Evolutionary conservation across 1,139 yeast species (phyloP).

Genomic region (Protomyces inundatus): DNA sequence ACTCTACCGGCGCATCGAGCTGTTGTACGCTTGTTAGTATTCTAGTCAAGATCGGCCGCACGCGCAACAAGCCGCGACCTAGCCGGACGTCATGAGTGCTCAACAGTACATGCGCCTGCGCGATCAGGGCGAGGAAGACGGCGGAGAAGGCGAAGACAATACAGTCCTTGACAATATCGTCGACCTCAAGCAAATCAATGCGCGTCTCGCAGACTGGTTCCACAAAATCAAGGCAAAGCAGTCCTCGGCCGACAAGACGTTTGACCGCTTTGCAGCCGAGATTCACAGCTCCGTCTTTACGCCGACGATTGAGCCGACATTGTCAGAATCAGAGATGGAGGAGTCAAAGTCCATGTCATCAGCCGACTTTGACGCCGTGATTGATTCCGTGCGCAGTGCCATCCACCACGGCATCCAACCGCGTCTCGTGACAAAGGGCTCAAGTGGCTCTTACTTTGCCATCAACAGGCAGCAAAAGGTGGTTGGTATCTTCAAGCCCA

Average conservation of each 20-base stretch:
- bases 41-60: too few relatives aligned
- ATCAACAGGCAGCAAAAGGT: constrained; percentile 40
- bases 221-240: constrained; percentile 13
- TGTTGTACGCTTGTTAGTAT: too few relatives aligned
- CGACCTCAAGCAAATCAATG: constrained; percentile 25
- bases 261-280: constrained; percentile 10
- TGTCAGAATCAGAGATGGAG: neutral
- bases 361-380: constrained; percentile 43
- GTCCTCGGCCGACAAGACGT: constrained; percentile 3
- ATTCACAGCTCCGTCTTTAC: constrained; percentile 22
- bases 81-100: neutral
- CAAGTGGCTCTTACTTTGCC: constrained; percentile 68
- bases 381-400: constrained; percentile 44
- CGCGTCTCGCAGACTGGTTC: constrained; percentile 28
- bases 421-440: constrained; percentile 55
- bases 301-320: neutral
- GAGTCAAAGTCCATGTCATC: constrained; percentile 34
- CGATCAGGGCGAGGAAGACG: constrained; percentile 5
- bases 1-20: too few relatives aligned
- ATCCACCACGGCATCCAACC: constrained; percentile 48
- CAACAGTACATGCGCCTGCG: neutral
- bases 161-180: constrained; percentile 21
- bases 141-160: neutral
- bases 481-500: constrained; percentile 68
- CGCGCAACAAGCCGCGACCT: too few relatives aligned